Percentiles rank a stretch among this genome's conserved stretches.
These are phyloP conservation scores for Trichosanthes truncata DNA, from an alignment of 306 rosid species.

Conservation along the genomic window DNA sequence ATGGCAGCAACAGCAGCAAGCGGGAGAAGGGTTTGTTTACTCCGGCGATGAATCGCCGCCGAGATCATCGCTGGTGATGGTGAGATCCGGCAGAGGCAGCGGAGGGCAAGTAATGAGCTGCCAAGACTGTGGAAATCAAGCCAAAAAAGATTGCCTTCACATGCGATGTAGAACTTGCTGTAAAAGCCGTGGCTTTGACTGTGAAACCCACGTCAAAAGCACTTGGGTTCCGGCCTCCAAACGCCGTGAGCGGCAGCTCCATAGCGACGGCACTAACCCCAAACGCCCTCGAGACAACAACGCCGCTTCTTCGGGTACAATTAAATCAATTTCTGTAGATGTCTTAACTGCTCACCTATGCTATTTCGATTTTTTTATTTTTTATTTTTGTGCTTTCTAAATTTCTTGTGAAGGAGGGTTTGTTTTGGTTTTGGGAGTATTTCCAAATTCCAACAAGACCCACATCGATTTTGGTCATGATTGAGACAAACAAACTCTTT, in stretches of 20 bases:
- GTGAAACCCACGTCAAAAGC: conserved; percentile 54
- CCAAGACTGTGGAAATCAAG: conserved; percentile 74
- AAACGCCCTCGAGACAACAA: conserved; percentile 33
- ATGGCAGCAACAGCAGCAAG: conserved; percentile 32
- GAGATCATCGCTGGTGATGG: conserved; percentile 33
- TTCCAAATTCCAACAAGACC: neutral
- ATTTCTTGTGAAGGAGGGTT: neutral
- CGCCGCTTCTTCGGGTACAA: neutral
- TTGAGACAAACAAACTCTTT: neutral
- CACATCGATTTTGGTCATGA: neutral
- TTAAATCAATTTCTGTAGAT: neutral
- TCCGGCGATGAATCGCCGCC: conserved; percentile 40
- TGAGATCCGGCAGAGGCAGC: conserved; percentile 18
- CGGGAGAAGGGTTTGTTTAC: conserved; percentile 15
- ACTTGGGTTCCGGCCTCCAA: conserved; percentile 59
- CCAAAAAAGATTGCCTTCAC: conserved; percentile 63
- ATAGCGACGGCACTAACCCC: conserved; percentile 9
- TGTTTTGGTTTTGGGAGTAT: neutral
- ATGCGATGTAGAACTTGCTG: conserved; percentile 63
- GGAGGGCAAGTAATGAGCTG: conserved; percentile 29
- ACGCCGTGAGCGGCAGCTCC: conserved; percentile 38
- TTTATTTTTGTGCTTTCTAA: too few species aligned
- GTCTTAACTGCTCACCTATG: too few species aligned
- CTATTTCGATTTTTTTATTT: accelerated
- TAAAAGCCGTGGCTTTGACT: conserved; percentile 53